These are phyloP conservation scores for Wickerhamiella pararugosa DNA, from an alignment of 1,139 yeast species.

Conservation along the genomic window DNA sequence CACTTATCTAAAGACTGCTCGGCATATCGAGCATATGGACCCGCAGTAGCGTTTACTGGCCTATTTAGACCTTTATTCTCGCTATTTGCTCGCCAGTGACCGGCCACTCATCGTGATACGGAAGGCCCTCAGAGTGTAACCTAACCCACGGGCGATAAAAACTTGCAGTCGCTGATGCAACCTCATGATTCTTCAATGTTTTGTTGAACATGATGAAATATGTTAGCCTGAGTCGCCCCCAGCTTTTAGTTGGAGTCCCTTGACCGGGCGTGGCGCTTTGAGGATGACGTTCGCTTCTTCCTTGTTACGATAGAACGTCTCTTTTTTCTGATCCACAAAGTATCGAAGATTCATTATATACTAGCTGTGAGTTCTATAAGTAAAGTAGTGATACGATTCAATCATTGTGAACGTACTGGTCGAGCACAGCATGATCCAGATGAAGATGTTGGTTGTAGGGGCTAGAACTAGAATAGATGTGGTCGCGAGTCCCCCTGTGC, in stretches of 20 bases:
- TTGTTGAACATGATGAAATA: constrained; percentile 16
- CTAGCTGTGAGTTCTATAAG: background rate
- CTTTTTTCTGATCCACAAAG: constrained; percentile 9
- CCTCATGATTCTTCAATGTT: constrained; percentile 8
- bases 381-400: background rate
- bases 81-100: background rate
- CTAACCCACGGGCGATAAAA: constrained; percentile 7
- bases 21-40: background rate
- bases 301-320: constrained; percentile 23
- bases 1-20: background rate
- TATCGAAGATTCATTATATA: background rate
- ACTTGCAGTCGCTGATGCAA: constrained; percentile 7
- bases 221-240: constrained; percentile 15
- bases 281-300: constrained; percentile 27
- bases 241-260: constrained; percentile 18
- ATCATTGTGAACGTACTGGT: background rate
- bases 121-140: background rate
- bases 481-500: no score
- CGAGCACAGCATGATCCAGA: background rate
- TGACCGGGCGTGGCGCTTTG: constrained; percentile 30
- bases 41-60: background rate
- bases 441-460: background rate
- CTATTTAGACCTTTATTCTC: background rate
- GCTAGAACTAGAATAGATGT: no score
- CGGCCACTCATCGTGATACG: background rate